phyloP scores from a whole-genome alignment of 441 rosid genomes.

The Corymbia calophylla region DNA sequence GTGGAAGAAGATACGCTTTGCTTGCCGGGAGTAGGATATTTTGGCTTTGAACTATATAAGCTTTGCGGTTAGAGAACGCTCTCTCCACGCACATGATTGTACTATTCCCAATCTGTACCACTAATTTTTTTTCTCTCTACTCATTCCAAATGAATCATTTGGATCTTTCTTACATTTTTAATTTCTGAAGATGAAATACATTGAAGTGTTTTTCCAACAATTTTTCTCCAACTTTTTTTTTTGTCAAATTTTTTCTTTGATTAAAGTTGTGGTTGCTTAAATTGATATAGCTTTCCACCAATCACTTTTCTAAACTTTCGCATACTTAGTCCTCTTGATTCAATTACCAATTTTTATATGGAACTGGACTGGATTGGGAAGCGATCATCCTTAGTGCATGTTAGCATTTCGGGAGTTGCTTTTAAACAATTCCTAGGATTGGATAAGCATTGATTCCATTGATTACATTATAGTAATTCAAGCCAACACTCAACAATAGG shows the following conservation, averaged over 20 bases:
- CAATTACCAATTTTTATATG: accelerated
- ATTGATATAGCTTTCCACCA: no score
- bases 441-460: neutral
- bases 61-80: neutral
- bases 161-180: neutral
- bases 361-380: accelerated
- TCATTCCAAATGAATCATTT: neutral
- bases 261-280: no score
- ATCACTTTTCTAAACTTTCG: accelerated
- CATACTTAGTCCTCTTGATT: accelerated
- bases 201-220: neutral
- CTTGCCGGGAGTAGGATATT: neutral
- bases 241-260: no score
- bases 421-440: accelerated
- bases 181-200: neutral
- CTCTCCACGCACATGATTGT: neutral
- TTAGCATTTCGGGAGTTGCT: accelerated
- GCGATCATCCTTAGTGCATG: accelerated
- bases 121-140: neutral
- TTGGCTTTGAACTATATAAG: neutral
- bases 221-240: neutral
- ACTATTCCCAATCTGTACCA: neutral
- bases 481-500: accelerated
- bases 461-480: accelerated
- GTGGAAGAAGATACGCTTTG: neutral